Evolutionary conservation across 169 alveolate species (phyloP).

Genomic region (Sarcocystis neurona): DNA sequence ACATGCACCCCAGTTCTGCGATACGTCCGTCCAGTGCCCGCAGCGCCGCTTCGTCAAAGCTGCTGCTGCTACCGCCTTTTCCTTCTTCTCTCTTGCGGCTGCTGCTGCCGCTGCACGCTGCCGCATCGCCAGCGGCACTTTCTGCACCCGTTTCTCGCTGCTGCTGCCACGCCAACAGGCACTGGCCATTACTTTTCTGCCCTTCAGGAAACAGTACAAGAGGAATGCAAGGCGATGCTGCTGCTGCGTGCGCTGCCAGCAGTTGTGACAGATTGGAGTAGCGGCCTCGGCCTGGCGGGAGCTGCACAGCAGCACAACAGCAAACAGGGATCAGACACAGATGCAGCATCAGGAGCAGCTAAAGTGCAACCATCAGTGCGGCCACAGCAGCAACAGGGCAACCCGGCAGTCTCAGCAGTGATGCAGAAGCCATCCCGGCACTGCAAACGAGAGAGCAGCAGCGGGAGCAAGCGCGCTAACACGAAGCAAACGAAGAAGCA

Average conservation of each 20-base stretch:
- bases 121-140: no score
- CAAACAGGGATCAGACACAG: not conserved
- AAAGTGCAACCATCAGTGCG: no score
- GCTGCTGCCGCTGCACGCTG: no score
- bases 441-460: no score
- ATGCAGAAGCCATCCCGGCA: no score
- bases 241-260: constrained; percentile 23
- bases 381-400: no score
- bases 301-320: constrained; percentile 43
- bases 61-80: no score
- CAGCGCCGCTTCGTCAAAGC: constrained; percentile 57
- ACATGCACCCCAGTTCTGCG: constrained; percentile 54
- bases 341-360: not conserved
- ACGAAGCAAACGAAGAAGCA: no score
- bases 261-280: constrained; percentile 45
- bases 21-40: constrained; percentile 48
- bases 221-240: constrained; percentile 33
- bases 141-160: no score
- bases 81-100: no score
- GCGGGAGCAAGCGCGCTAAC: no score
- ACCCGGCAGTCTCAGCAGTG: no score
- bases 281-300: constrained; percentile 60
- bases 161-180: constrained; percentile 62
- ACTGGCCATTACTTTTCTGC: constrained; percentile 64
- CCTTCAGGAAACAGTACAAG: constrained; percentile 62